Conservation (phyloP, 2,329 filamentous ascomycete species). For the Aspergillus ustus region DNA sequence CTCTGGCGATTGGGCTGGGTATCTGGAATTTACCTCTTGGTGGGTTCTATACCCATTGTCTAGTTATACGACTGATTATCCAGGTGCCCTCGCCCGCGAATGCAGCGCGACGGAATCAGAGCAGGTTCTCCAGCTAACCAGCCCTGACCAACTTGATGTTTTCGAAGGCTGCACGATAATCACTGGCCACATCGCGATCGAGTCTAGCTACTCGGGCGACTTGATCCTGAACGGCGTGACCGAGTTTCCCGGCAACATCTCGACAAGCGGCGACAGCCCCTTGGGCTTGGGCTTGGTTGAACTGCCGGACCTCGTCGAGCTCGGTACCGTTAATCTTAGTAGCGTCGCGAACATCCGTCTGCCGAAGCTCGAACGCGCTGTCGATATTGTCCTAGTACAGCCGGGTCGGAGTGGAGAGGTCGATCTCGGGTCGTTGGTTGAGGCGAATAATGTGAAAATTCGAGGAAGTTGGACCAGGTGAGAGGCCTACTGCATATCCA, state of each 20-base stretch:
- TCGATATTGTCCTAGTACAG: not conserved
- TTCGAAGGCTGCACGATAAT: not conserved
- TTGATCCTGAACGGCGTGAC: not conserved
- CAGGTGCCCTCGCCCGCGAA: too few species aligned
- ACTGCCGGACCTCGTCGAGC: not conserved
- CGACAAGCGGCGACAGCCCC: not conserved
- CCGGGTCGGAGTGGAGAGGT: not conserved
- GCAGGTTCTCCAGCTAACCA: too few species aligned
- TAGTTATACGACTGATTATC: too few species aligned
- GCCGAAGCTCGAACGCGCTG: not conserved
- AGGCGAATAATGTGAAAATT: not conserved
- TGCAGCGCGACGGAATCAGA: too few species aligned
- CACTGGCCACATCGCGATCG: not conserved
- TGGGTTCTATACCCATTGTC: too few species aligned
- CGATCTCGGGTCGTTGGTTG: not conserved
- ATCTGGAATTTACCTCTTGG: too few species aligned
- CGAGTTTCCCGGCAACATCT: not conserved
- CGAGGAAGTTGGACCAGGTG: constrained; percentile 1
- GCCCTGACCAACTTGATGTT: too few species aligned
- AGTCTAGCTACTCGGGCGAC: not conserved
- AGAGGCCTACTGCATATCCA: too few species aligned
- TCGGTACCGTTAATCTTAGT: not conserved
- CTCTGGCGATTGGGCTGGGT: too few species aligned
- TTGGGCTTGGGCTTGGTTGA: not conserved
- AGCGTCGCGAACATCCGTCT: not conserved